A percentile compares a stretch with the other conserved stretches of the same genome.
Evolutionary conservation across 441 rosid genomes (phyloP).

Genomic region (Macaranga tanarius): DNA sequence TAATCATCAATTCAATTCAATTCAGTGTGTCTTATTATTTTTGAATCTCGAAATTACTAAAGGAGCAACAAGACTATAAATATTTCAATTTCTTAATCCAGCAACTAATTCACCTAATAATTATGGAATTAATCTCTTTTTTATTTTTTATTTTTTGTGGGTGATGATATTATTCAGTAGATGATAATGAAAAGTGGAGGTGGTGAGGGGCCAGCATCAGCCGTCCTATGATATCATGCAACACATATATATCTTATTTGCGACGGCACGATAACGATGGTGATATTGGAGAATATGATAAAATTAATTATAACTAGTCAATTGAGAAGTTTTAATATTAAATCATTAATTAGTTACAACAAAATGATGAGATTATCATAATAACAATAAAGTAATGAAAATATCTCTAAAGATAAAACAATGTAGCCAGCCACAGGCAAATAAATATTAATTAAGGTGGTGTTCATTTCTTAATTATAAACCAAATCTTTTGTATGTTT

Average conservation of each 20-base stretch:
- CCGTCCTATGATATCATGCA: constrained; percentile 63
- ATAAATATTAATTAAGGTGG: not conserved
- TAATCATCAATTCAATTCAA: too few relatives aligned
- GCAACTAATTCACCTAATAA: constrained; percentile 7
- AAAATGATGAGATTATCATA: too few relatives aligned
- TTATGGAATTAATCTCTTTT: constrained; percentile 5
- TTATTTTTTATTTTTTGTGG: not conserved
- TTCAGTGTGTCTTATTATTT: too few relatives aligned
- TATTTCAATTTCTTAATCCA: not conserved
- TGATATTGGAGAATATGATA: not conserved
- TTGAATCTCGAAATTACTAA: too few relatives aligned
- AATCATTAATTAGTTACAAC: too few relatives aligned
- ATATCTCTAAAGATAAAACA: too few relatives aligned
- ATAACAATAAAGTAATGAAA: too few relatives aligned
- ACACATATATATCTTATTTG: constrained; percentile 40
- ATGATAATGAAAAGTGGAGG: constrained; percentile 34
- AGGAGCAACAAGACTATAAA: too few relatives aligned
- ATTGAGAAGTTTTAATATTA: not conserved
- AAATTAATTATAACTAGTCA: not conserved
- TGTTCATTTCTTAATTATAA: constrained; percentile 15
- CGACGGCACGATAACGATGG: constrained; percentile 53
- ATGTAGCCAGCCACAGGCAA: not conserved
- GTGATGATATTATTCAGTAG: not conserved
- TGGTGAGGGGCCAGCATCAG: constrained; percentile 28
- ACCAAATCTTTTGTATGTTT: constrained; percentile 27